Evolutionary conservation across 148 eudicot species (phyloP).

Genomic region (Silene conica): DNA sequence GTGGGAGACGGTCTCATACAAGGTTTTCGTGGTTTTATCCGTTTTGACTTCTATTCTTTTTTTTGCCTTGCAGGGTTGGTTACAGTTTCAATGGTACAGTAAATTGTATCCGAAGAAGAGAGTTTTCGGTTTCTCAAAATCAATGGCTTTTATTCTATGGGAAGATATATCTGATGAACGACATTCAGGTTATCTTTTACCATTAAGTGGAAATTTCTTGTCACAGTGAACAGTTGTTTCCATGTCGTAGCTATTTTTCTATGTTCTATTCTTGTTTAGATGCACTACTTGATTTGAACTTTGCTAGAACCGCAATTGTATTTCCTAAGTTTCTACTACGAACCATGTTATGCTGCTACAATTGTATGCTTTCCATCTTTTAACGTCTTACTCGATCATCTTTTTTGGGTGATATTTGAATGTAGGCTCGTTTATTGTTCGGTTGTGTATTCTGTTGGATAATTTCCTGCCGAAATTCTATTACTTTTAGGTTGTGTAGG

Average conservation of each 20-base stretch:
- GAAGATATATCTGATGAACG: slow-evolving; percentile 45
- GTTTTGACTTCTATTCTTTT: background rate
- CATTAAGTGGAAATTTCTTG: slow-evolving; percentile 29
- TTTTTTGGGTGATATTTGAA: background rate
- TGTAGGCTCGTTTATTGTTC: background rate
- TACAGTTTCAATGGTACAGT: background rate
- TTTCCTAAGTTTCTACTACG: background rate
- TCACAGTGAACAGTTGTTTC: slow-evolving; percentile 17
- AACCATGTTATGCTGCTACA: background rate
- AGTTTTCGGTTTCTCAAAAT: slow-evolving; percentile 29
- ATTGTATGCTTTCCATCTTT: background rate
- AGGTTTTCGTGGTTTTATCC: background rate
- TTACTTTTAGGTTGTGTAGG: no score
- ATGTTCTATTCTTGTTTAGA: slow-evolving; percentile 1
- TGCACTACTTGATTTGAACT: background rate
- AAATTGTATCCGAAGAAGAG: slow-evolving; percentile 16
- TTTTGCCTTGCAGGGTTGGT: slow-evolving; percentile 15
- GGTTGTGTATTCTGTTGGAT: background rate
- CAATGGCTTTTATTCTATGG: slow-evolving; percentile 44
- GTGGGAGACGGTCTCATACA: background rate
- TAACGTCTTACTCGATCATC: background rate
- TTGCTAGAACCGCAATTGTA: background rate
- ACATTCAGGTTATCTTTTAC: slow-evolving; percentile 49
- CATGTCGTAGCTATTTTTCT: slow-evolving; percentile 15
- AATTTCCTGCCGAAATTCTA: background rate